These are phyloP conservation scores for Neoarthrinium moseri DNA, from an alignment of 2,329 filamentous ascomycete species.

Conservation along the genomic window DNA sequence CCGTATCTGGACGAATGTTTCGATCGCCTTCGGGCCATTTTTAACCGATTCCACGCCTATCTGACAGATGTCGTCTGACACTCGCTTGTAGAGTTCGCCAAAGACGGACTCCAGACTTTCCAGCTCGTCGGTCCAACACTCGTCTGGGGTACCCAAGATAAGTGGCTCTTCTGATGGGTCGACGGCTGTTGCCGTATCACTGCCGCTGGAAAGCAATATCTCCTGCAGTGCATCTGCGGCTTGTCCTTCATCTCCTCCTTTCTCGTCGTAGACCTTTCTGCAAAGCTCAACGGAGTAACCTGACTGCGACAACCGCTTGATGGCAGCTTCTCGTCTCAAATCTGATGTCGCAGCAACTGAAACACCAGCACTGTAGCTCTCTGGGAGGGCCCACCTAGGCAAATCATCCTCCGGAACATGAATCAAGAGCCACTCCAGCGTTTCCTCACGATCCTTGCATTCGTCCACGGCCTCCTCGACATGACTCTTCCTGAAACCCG, in stretches of 20 bases:
- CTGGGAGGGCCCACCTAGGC: conserved; percentile 88
- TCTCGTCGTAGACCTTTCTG: conserved; percentile 70
- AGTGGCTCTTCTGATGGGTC: conserved; percentile 41
- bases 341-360: conserved; percentile 76
- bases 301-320: conserved; percentile 77
- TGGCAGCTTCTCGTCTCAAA: conserved; percentile 74
- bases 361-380: conserved; percentile 87
- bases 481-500: conserved; percentile 88
- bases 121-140: conserved; percentile 84
- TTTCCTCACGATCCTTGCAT: conserved; percentile 90
- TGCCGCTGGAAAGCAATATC: conserved; percentile 55
- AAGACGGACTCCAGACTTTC: conserved; percentile 83
- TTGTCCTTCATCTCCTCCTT: conserved; percentile 68
- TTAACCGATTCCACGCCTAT: conserved; percentile 62
- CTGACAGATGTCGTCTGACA: conserved; percentile 64
- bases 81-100: conserved; percentile 65
- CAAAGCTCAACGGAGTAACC: conserved; percentile 88
- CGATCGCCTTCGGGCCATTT: conserved; percentile 48
- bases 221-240: conserved; percentile 80
- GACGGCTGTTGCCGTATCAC: conserved; percentile 20
- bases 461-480: conserved; percentile 82
- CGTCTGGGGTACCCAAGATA: conserved; percentile 51
- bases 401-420: conserved; percentile 97
- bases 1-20: conserved; percentile 64
- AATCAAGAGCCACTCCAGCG: conserved; percentile 92